Evolutionary conservation across 805 yeast species (phyloP), one percentile per base, ranked within the genome.

Genomic region (Wickerhamiella hasegawae): DNA sequence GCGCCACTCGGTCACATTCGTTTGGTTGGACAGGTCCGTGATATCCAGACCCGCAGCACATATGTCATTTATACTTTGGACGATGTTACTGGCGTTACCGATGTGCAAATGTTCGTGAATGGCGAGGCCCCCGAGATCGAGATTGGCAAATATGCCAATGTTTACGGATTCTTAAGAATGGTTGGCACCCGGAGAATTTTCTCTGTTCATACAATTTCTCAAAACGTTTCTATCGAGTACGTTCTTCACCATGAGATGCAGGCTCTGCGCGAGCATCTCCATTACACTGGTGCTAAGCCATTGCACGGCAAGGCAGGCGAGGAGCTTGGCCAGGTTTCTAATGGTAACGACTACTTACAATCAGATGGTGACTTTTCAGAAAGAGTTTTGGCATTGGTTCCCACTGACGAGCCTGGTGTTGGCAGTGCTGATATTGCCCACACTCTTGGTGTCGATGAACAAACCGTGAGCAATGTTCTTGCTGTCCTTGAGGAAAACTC

Each of bases 11-110:
- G 63, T 37, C 61, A 64, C 50, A 71, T 73, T 9, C 61, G 71
- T 42, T 33, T 75, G 40, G 68, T 76, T 10, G 83, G 78, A 0
- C 63, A 69, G 12, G 57, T 76, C 10, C 59, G 78, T 38, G 65
- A 66, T 34, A 65, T 71, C 10, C 60, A 58, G 3, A 58, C 63
- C 27, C 59, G 57, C 29, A 33, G 23, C 19, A 34, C 16, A 23
- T 21, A 31, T 12, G 39, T 66, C 17, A 52, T 55, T 5, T 51
- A 72, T 37, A 61, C 67, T 11, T 45, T 77, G 9, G 81, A 74
- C 47, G 85, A 77, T 52, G 79, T 82, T 11, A 73, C 84, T 1
- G 81, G 81, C 2, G 52, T 67, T 11, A 71, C 69, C n/a, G 60
- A 73, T 38, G 59, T 69, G 37, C 60, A 63, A 39, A 73, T 78